Conservation (phyloP, 805 yeast genomes). For the Kazachstania kunashirensis region DNA sequence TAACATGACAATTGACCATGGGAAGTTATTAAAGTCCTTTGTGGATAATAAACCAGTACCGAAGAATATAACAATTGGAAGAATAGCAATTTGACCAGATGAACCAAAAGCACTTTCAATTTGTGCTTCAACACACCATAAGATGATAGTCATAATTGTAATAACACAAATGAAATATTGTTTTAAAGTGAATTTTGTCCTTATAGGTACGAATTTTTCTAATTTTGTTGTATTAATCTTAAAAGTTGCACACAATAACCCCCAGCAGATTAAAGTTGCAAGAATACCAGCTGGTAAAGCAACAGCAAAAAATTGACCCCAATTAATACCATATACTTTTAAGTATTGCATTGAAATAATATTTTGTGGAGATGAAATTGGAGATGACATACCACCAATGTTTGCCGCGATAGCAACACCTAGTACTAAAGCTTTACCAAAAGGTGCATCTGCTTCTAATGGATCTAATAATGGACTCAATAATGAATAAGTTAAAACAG, state of each 20-base stretch:
- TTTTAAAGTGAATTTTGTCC: constrained; percentile 54
- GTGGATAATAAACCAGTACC: constrained; percentile 80
- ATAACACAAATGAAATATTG: constrained; percentile 73
- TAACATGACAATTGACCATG: constrained; percentile 90
- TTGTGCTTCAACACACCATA: constrained; percentile 84
- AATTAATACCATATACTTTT: constrained; percentile 53
- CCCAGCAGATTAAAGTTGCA: constrained; percentile 59
- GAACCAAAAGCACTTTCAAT: constrained; percentile 72
- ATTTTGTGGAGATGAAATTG: constrained; percentile 94
- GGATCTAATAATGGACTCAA: constrained; percentile 79
- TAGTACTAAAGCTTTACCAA: constrained; percentile 73
- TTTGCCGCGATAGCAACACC: constrained; percentile 91
- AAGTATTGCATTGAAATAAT: constrained; percentile 79
- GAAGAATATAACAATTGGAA: constrained; percentile 79
- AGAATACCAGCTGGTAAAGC: constrained; percentile 72
- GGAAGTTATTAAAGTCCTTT: constrained; percentile 84
- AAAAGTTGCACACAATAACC: constrained; percentile 49
- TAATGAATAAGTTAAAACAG: constrained; percentile 80
- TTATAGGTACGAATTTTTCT: constrained; percentile 39
- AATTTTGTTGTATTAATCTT: constrained; percentile 40
- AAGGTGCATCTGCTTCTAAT: constrained; percentile 64
- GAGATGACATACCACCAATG: constrained; percentile 93
- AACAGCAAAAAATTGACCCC: constrained; percentile 91
- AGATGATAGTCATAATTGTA: constrained; percentile 57
- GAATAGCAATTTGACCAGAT: constrained; percentile 82